A percentile compares a stretch with the other conserved stretches of the same genome.
Conservation (phyloP, 139 green algal species). For the Chlorella sp. region DNA sequence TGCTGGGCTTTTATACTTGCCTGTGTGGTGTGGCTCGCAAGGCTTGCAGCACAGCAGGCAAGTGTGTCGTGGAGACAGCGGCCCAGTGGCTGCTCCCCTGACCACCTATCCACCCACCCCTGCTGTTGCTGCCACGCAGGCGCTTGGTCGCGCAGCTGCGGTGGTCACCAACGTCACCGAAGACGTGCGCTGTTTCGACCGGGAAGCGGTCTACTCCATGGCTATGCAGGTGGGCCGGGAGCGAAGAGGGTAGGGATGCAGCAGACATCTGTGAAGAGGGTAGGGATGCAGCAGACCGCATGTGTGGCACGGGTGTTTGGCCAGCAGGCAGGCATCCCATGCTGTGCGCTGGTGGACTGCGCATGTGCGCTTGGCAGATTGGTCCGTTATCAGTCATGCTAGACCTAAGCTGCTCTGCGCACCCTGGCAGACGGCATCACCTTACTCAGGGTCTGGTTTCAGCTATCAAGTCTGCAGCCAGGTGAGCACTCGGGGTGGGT, state of each 20-base stretch:
- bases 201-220: slow-evolving; percentile 36
- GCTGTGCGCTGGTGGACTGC: no score
- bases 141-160: slow-evolving; percentile 41
- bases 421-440: background rate
- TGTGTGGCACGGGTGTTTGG: no score
- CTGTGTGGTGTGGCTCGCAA: background rate
- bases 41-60: background rate
- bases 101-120: background rate
- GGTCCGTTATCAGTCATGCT: no score
- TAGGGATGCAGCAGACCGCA: no score
- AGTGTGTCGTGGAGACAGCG: background rate
- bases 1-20: no score
- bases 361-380: no score
- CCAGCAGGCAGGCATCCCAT: no score
- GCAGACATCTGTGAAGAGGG: no score
- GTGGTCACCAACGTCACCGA: slow-evolving; percentile 68
- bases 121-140: background rate
- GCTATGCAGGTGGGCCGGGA: background rate
- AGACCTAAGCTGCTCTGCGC: no score
- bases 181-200: slow-evolving; percentile 51
- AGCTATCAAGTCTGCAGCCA: slow-evolving; percentile 78
- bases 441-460: background rate
- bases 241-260: no score
- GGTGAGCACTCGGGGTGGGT: slow-evolving; percentile 48
- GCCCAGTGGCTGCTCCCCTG: background rate